These are phyloP conservation scores for Aspergillus thermomutatus DNA, from an alignment of 2,329 filamentous ascomycete species.

Conservation along the genomic window DNA sequence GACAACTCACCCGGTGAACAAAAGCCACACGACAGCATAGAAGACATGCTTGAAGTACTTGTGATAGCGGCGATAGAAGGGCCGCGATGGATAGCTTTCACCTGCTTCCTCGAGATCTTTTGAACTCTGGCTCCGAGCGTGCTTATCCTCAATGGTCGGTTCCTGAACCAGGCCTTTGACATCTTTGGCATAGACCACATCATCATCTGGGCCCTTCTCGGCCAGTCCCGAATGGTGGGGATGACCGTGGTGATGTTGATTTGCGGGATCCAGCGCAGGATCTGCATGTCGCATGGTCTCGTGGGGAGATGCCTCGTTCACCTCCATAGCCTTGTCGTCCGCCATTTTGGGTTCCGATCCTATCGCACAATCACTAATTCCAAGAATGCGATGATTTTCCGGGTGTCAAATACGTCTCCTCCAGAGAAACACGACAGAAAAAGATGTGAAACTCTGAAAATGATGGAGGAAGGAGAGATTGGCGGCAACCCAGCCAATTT, in stretches of 20 bases:
- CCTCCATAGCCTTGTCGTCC: background rate
- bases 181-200: conserved; percentile 49
- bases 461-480: background rate
- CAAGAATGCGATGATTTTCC: background rate
- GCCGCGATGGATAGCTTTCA: conserved; percentile 28
- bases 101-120: conserved; percentile 44
- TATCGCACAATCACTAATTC: background rate
- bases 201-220: conserved; percentile 37
- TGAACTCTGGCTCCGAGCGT: conserved; percentile 22
- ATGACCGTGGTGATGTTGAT: conserved; percentile 39
- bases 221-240: conserved; percentile 35
- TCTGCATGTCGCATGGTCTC: conserved; percentile 15
- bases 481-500: background rate
- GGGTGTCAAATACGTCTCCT: background rate
- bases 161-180: conserved; percentile 19
- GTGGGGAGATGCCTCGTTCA: background rate
- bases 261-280: conserved; percentile 34
- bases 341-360: background rate
- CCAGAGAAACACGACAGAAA: background rate
- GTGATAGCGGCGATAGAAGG: conserved; percentile 19
- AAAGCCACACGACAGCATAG: conserved; percentile 47
- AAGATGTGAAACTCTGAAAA: background rate
- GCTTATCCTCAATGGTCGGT: conserved; percentile 40
- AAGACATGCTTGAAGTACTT: conserved; percentile 35
- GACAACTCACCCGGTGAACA: conserved; percentile 53